These are phyloP conservation scores for Agrostemma githago DNA, from an alignment of 148 eudicot species.

Conservation along the genomic window DNA sequence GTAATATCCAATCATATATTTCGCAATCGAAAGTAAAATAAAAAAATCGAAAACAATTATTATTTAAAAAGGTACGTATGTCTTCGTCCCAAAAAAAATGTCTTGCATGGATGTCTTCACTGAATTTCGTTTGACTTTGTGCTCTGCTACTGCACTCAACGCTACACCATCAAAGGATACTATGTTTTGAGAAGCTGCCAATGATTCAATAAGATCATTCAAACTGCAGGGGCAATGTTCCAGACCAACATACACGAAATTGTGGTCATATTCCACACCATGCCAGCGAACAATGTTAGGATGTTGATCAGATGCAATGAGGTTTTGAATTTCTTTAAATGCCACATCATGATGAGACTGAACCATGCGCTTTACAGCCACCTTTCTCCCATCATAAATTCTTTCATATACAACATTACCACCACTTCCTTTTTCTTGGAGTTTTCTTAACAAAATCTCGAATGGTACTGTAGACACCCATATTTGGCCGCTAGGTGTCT, in stretches of 20 bases:
- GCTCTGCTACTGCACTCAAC: slow-evolving; percentile 31
- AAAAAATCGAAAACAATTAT: too few species aligned
- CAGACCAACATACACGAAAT: slow-evolving; percentile 77
- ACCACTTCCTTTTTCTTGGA: slow-evolving; percentile 93
- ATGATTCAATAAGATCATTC: slow-evolving; percentile 55
- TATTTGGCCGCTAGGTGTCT: too few species aligned
- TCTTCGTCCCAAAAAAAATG: too few species aligned
- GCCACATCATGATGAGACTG: slow-evolving; percentile 91
- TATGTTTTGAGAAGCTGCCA: slow-evolving; percentile 29
- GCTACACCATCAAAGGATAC: slow-evolving; percentile 19
- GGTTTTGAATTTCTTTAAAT: slow-evolving; percentile 80
- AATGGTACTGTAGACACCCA: too few species aligned
- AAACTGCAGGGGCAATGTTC: slow-evolving; percentile 84
- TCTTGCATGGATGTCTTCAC: slow-evolving; percentile 45
- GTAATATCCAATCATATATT: too few species aligned
- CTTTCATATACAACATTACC: slow-evolving; percentile 92
- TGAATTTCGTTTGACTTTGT: slow-evolving; percentile 33
- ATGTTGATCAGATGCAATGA: slow-evolving; percentile 85
- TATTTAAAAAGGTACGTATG: too few species aligned
- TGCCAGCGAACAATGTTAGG: slow-evolving; percentile 89
- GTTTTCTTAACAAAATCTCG: slow-evolving; percentile 59
- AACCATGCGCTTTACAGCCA: slow-evolving; percentile 92
- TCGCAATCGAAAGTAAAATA: too few species aligned
- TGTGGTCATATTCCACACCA: slow-evolving; percentile 79
- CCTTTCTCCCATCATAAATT: slow-evolving; percentile 74